Base-by-base conservation (phyloP, 345 rosid species). In the Populus euphratica region DNA sequence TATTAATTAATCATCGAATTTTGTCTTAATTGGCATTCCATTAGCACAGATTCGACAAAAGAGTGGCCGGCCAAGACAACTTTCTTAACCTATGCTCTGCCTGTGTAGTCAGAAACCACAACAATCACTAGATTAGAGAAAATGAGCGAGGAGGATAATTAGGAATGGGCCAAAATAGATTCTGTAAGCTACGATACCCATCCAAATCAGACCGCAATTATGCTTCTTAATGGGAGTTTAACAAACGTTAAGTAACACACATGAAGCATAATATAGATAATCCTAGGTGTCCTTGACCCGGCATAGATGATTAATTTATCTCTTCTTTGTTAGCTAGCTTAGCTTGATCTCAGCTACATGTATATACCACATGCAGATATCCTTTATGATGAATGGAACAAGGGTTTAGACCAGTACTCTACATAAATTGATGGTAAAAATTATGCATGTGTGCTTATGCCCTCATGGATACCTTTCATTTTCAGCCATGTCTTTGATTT, bases 31-130 rank as follows among this genome's bases (percentile, higher is more conserved):
- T 76, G 77, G 63, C 71, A 67, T 81, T 75, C 75, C 54, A 61
- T 49, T 36, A 35, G 79, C 69, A 29, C 84, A 75, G 76, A 79
- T 80, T 80, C 79, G 90, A 90, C 94, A 89, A 90, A 86, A 77
- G n/a, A 75, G 20, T 70, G 84, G 94, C 94, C 91, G 92, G 94
- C 92, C 71, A 63, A 77, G 90, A 82, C 94, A 81, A 85, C 87
- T 85, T 79, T 68, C 80, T 85, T 87, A 82, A 86, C 89, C 86
- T 88, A 84, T 73, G 27, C 70, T 35, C 25, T 20, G n/a, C 9
- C 39, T 9, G 2, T 5, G 8, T 4, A 14, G 38, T 68, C 0
- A 33, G 44, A 35, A 35, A 21, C 38, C n/a, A 11, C n/a, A 27
- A 0, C 18, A 68, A 7, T 8, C 38, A 35, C 21, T 21, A 36